Evolutionary conservation across 176 grass and related monocot genomes (phyloP).

Genomic region (Triticum monococcum): DNA sequence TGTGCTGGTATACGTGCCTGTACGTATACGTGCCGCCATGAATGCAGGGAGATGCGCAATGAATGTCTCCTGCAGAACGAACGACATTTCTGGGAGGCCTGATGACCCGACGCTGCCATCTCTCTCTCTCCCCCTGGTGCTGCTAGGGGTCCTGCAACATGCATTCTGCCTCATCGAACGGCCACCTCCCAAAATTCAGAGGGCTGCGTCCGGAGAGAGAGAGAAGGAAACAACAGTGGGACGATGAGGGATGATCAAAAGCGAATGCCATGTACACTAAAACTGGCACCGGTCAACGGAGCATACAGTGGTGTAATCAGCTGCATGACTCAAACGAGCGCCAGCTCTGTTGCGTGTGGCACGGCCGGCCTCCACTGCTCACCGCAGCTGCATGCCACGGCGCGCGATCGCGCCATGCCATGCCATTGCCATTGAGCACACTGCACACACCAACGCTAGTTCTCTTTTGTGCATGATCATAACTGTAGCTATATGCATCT

Average conservation of each 20-base stretch:
- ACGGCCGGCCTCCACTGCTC: neutral
- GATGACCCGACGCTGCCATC: neutral
- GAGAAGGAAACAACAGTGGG: neutral
- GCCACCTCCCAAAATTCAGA: neutral
- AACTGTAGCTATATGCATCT: no score
- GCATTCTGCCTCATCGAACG: constrained; percentile 45
- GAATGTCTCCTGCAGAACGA: constrained; percentile 56
- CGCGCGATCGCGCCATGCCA: neutral
- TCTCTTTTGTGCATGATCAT: neutral
- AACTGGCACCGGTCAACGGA: constrained; percentile 25
- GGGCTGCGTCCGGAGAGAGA: neutral
- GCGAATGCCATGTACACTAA: neutral
- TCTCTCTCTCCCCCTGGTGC: constrained; percentile 7
- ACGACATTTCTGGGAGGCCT: constrained; percentile 54
- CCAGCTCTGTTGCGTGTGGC: neutral
- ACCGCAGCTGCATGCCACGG: neutral
- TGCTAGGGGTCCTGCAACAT: constrained; percentile 41
- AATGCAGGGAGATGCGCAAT: constrained; percentile 42
- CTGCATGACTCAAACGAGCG: neutral
- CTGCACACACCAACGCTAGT: neutral
- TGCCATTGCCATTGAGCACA: neutral
- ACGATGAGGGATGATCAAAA: neutral
- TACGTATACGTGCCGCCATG: constrained; percentile 16
- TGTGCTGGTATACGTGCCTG: neutral
- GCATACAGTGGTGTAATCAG: neutral